A percentile compares a stretch with the other conserved stretches of the same genome.
Evolutionary conservation across 805 yeast genomes (phyloP).

Genomic region (Candida schatavii): DNA sequence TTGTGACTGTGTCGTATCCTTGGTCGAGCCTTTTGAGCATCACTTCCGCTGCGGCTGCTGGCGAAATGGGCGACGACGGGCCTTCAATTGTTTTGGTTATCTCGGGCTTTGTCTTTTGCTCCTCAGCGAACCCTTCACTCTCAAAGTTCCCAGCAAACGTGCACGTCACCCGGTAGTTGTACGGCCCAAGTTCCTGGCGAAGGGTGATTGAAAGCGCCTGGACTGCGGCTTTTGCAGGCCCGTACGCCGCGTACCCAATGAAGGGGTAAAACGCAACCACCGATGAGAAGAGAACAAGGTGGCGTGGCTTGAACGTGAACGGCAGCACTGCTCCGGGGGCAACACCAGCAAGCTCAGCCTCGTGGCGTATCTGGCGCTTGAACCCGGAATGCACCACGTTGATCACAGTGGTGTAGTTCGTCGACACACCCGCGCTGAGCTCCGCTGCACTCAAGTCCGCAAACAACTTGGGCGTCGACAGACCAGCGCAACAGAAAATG

Average conservation of each 20-base stretch:
- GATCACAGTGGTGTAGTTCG: constrained; percentile 72
- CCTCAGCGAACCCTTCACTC: constrained; percentile 83
- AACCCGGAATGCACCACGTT: constrained; percentile 66
- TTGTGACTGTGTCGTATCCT: constrained; percentile 73
- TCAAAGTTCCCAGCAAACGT: constrained; percentile 87
- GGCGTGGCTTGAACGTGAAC: constrained; percentile 41
- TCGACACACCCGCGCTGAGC: constrained; percentile 56
- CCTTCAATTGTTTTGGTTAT: constrained; percentile 87
- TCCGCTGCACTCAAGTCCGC: constrained; percentile 60
- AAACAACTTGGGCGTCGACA: constrained; percentile 75
- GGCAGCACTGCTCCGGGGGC: constrained; percentile 1
- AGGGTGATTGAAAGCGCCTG: constrained; percentile 70
- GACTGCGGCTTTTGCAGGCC: constrained; percentile 84
- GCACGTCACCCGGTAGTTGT: constrained; percentile 66
- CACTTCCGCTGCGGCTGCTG: constrained; percentile 61
- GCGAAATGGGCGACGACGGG: constrained; percentile 65
- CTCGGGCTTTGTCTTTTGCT: constrained; percentile 79
- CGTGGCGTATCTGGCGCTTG: constrained; percentile 30
- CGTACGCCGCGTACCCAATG: constrained; percentile 88
- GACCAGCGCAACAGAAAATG: constrained; percentile 85
- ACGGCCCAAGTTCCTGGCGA: constrained; percentile 76
- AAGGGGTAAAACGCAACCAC: constrained; percentile 81
- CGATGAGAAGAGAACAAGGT: constrained; percentile 63
- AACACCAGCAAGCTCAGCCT: not conserved
- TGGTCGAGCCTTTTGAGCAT: constrained; percentile 52